phyloP scores from a whole-genome alignment of 768 basidiomycete genomes.

The Calocybe cyanea region DNA sequence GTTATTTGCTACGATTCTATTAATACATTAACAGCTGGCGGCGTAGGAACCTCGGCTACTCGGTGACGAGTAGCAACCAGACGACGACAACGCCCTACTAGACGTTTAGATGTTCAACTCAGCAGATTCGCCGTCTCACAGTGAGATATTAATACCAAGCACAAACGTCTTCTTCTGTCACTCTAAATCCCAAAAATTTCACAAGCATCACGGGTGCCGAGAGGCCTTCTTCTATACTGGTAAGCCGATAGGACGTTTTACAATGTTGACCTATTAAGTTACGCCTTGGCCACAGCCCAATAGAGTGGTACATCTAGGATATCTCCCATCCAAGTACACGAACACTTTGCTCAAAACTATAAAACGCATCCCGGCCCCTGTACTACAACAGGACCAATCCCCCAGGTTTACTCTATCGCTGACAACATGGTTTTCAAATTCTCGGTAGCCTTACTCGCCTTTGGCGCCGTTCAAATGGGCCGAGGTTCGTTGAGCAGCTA shows the following conservation, averaged over 20 bases:
- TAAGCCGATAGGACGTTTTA: no score
- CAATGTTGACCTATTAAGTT: no score
- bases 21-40: no score
- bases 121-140: no score
- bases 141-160: background rate
- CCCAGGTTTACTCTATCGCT: background rate
- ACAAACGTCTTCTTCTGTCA: background rate
- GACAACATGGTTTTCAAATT: background rate
- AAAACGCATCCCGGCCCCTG: background rate
- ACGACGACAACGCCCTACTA: no score
- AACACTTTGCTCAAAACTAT: slow-evolving; percentile 1
- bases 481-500: background rate
- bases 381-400: background rate
- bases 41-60: no score
- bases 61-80: no score
- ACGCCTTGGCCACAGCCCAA: no score
- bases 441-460: slow-evolving; percentile 3
- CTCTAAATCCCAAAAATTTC: background rate
- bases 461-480: background rate
- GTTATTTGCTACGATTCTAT: no score
- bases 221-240: background rate
- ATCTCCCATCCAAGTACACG: background rate
- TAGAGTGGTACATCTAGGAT: no score
- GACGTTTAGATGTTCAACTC: no score
- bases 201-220: slow-evolving; percentile 1